Evolutionary conservation across 2,329 filamentous ascomycete genomes (phyloP).

Genomic region (Fusarium heterosporum): DNA sequence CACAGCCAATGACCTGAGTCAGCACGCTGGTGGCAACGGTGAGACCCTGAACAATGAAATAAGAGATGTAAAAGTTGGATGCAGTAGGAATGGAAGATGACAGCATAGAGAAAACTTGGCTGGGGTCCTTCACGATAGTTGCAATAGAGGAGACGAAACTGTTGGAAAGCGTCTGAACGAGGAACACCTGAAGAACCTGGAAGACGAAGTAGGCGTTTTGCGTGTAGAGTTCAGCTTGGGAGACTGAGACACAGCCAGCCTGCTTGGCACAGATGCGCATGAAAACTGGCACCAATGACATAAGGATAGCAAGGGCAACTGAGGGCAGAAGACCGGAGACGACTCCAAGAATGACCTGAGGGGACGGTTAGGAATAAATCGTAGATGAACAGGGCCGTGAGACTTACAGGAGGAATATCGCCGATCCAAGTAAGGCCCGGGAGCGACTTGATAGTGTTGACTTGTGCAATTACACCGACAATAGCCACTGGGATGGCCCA

Average conservation of each 20-base stretch:
- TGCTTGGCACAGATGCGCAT: conserved; percentile 78
- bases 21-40: conserved; percentile 79
- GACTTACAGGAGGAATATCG: conserved; percentile 67
- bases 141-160: conserved; percentile 77
- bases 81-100: conserved; percentile 80
- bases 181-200: conserved; percentile 92
- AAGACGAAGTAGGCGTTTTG: conserved; percentile 94
- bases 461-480: conserved; percentile 87
- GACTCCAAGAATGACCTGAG: conserved; percentile 73
- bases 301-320: conserved; percentile 81
- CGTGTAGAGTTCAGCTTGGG: conserved; percentile 86
- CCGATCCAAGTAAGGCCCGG: conserved; percentile 80
- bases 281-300: conserved; percentile 79
- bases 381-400: neutral
- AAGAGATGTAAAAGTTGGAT: conserved; percentile 93
- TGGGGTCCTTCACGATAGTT: conserved; percentile 72
- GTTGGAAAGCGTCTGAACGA: conserved; percentile 85
- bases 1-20: conserved; percentile 73
- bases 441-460: conserved; percentile 75
- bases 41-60: conserved; percentile 88
- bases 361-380: conserved; percentile 2
- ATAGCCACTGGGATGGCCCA: conserved; percentile 82
- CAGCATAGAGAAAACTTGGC: conserved; percentile 70
- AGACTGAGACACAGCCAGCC: conserved; percentile 81
- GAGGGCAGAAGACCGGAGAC: conserved; percentile 87